Base-by-base conservation (phyloP, 306 rosid genomes). In the Castanea sativa region DNA sequence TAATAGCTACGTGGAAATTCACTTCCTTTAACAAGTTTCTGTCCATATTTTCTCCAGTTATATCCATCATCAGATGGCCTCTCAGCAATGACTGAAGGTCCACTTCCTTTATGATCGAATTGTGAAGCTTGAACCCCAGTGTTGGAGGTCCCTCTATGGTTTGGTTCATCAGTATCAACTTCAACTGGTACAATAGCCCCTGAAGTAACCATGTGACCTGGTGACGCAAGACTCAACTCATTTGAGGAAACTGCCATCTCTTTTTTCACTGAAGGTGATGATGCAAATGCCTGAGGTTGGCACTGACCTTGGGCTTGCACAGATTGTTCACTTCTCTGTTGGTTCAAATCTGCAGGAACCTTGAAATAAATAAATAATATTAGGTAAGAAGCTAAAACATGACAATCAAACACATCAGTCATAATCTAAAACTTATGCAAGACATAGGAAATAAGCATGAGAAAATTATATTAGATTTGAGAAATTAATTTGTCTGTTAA, bases 1-100 rank as follows among this genome's bases (percentile, higher is more conserved):
- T 95, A 95, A 86, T 95, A 95, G 89, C 99, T 95, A 81, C 99
- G 97, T 0, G 99, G 99, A 80, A 92, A 95, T 86, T 95, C 99
- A 85, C 99, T 84, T 76, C 99, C 99, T 83, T 95, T 95, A 78
- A 95, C 99, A 63, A 77, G 99, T 78, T 95, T 95, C 84, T 95
- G 98, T 76, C 99, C 99, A 61, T 95, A 95, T 72, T 95, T 95
- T 75, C 99, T 82, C 99, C 99, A 95, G 84, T 95, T 92, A 83
- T 95, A 95, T 77, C 99, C 99, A 82, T 93, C 99, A 73, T 95
- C 95, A 64, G 96, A 90, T 59, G 85, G 55, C 79, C 83, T 89
- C 41, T 90, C 93, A 18, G 85, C 76, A 51, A 88, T 76, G 68
- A 86, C 87, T 30, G 92, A 80, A 85, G 82, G 70, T 68, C 88